These are phyloP conservation scores for Ormosia emarginata DNA, from an alignment of 306 rosid genomes.

Conservation along the genomic window DNA sequence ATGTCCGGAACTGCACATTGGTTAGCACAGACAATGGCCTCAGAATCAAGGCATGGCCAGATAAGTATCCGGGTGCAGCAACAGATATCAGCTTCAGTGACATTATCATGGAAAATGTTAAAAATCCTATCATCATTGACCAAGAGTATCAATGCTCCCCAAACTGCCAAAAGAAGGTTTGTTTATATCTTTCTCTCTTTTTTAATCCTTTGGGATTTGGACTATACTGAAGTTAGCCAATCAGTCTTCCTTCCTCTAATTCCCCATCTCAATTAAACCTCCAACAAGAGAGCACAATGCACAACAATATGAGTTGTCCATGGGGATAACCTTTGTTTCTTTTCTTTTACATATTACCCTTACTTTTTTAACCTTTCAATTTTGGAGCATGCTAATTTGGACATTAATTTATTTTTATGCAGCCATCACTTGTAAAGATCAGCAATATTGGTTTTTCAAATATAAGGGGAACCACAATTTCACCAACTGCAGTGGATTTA, in stretches of 20 bases:
- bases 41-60: conserved; percentile 46
- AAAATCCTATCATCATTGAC: conserved; percentile 44
- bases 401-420: conserved; percentile 18
- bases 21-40: conserved; percentile 36
- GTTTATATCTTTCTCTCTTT: neutral
- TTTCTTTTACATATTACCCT: neutral
- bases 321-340: neutral
- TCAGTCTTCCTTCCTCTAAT: neutral
- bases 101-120: conserved; percentile 34
- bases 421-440: conserved; percentile 60
- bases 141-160: conserved; percentile 35
- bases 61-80: conserved; percentile 23
- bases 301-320: neutral
- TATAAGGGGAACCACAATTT: conserved; percentile 47
- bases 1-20: conserved; percentile 5
- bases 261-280: no score
- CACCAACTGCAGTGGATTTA: conserved; percentile 48
- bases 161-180: conserved; percentile 38
- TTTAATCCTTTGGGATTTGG: neutral
- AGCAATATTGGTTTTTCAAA: conserved; percentile 34
- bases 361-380: neutral
- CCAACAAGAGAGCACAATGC: neutral
- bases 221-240: neutral
- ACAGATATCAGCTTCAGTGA: neutral
- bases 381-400: conserved; percentile 1